Evolutionary conservation across 1,139 yeast genomes (phyloP), one percentile per base, ranked within the genome.

Genomic region (Arxiozyma bovina): DNA sequence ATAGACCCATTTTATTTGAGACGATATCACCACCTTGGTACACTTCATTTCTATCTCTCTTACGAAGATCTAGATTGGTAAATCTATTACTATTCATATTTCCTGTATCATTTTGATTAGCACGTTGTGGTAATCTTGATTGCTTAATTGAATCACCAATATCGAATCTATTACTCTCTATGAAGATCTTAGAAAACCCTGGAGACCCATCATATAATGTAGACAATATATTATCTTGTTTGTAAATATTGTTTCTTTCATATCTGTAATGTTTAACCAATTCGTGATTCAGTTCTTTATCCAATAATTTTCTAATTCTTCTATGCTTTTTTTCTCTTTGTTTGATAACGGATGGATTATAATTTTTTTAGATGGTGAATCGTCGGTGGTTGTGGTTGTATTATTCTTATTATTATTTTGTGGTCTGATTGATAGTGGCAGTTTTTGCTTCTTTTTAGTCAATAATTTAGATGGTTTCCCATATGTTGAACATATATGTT

Each of bases 111-210:
- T 27, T 27, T 5, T 23, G 56, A 54, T 67, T 66, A 8, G 69
- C 68, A 17, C 69, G 61, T 51, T 67, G 69, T 15, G 70, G 71
- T 42, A 61, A 55, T 20, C 60, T 56, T 30, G 63, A 58, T 8
- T 61, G 50, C 15, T 56, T 55, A 21, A 66, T 59, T 18, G 61
- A 53, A 47, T 66, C 68, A 4, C 67, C 67, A 18, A 62, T 61
- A 50, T 68, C 72, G 21, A 67, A 58, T 18, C 72, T 55, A 49
- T 64, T 61, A 4, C 56, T 56, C 8, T 60, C 60, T 9, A 58
- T 55, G 54, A 69, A 69, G 7, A 68, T 63, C 41, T 63, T 62
- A 40, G 61, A 57, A 58, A 60, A 66, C 0, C 70, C 71, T 1
- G 72, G 71, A 0, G 71, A 62, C 9, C 64, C 64, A 17, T 55